These are phyloP conservation scores for Cucumis cinereus DNA, from an alignment of 306 rosid genomes.

Conservation along the genomic window DNA sequence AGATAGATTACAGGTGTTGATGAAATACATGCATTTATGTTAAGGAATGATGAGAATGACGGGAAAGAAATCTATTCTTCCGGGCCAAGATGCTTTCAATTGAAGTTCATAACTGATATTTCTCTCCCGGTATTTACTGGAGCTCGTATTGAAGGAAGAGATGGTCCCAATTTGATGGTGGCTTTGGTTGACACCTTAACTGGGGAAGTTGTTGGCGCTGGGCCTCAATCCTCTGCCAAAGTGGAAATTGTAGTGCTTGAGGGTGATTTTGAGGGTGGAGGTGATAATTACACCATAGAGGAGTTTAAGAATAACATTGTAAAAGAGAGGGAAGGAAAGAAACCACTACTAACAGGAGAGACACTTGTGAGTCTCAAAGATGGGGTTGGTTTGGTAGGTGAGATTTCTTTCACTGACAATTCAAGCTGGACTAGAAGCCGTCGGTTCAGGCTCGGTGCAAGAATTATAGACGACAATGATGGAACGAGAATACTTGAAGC, in stretches of 20 bases:
- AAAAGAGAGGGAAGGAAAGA: constrained; percentile 90
- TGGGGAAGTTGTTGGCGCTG: constrained; percentile 50
- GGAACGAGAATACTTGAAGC: constrained; percentile 72
- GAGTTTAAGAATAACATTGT: constrained; percentile 85
- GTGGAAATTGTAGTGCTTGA: constrained; percentile 94
- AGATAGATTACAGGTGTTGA: not conserved
- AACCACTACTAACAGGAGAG: constrained; percentile 90
- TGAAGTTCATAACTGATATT: constrained; percentile 51
- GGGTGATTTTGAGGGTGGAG: constrained; percentile 91
- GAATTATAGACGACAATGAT: constrained; percentile 55
- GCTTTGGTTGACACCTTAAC: constrained; percentile 48
- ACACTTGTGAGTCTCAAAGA: constrained; percentile 61
- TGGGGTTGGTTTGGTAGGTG: constrained; percentile 60
- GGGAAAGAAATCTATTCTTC: constrained; percentile 41
- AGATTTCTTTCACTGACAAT: constrained; percentile 87
- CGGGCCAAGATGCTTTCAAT: constrained; percentile 50
- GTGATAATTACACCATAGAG: constrained; percentile 61
- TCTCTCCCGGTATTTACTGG: constrained; percentile 96
- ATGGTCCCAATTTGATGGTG: constrained; percentile 48
- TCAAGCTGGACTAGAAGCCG: constrained; percentile 99
- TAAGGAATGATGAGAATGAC: constrained; percentile 37
- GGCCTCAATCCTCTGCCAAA: constrained; percentile 71
- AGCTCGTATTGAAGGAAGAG: constrained; percentile 91
- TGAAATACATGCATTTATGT: constrained; percentile 12
- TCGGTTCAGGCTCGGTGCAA: constrained; percentile 84